Base-by-base conservation (phyloP, 2,329 filamentous ascomycete genomes). In the Alternaria burnsii region DNA sequence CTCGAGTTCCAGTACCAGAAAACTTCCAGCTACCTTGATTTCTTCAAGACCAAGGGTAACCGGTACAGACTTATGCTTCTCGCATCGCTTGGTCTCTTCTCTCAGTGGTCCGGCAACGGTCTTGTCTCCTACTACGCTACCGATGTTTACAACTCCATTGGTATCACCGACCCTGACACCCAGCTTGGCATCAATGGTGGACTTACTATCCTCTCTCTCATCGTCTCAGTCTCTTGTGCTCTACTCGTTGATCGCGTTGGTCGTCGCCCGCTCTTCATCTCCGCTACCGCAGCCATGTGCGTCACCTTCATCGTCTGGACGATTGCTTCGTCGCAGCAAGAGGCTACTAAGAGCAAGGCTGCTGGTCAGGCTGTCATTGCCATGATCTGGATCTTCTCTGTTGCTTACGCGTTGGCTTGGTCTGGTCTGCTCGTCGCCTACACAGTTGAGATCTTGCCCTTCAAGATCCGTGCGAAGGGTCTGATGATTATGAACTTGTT, bases 81-180 rank as follows among this genome's bases (percentile, higher is more conserved):
- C 42, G 75, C 89, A 42, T 89, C 86, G 0, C 82, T 91, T 18
- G 88, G 87, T 70, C 78, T 90, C 67, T 89, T 90, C 71, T 89
- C 87, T 2, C 88, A 91, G 76, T 90, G 89, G 78, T 87, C 85
- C 53, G 88, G 89, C 44, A 91, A 90, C 71, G 88, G 86, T 18
- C 78, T 91, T 2, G 87, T 91, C 71, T 87, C 84, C 63, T 90
- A 90, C 78, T 90, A 90, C 74, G 87, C 88, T 70, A 85, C 87
- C 60, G 81, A 84, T 58, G 83, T 91, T 65, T 89, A 89, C 77
- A 79, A 83, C 41, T 84, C 84, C 50, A 87, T 87, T 51, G 88
- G 88, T 44, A 89, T 90, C 70, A 85, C 69, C 1, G 79, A 83
- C 46, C 81, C 50, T 16, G 72, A 74, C 30, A 67, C 68, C 52